Evolutionary conservation across 2,329 filamentous ascomycete genomes (phyloP).

Genomic region (Phoma sp.): DNA sequence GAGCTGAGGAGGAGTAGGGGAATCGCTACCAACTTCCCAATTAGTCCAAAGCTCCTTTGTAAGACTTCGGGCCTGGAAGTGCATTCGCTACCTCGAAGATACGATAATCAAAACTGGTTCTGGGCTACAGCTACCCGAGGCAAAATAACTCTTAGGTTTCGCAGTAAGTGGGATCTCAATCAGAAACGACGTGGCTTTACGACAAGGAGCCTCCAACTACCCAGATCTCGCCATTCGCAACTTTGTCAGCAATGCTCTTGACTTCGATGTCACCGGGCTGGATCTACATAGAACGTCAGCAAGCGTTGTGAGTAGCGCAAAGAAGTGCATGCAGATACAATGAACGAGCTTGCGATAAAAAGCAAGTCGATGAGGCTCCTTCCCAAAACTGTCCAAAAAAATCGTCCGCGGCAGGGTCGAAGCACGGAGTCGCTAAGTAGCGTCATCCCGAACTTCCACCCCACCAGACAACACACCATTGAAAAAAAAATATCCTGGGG

Average conservation of each 20-base stretch:
- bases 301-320: not conserved
- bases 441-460: conserved; percentile 6
- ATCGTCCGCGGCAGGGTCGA: conserved; percentile 1
- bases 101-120: not conserved
- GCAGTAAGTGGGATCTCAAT: not conserved
- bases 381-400: not conserved
- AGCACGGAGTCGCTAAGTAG: conserved; percentile 10
- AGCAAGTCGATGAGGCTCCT: not conserved
- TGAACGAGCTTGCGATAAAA: not conserved
- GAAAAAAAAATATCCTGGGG: conserved; percentile 34
- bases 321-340: too few species aligned
- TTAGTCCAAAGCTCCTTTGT: conserved; percentile 1
- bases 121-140: too few species aligned
- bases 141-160: too few species aligned
- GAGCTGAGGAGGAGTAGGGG: too few species aligned
- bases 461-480: conserved; percentile 6
- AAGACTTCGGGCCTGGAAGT: conserved; percentile 3
- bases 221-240: conserved; percentile 91
- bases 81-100: not conserved
- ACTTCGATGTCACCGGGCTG: conserved; percentile 84
- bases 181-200: not conserved
- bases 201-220: conserved; percentile 66
- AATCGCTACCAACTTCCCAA: too few species aligned
- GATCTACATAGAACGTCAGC: conserved; percentile 56
- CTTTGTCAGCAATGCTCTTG: conserved; percentile 72